Conservation (phyloP, 768 basidiomycete species). For the Cytidiella melzeri region DNA sequence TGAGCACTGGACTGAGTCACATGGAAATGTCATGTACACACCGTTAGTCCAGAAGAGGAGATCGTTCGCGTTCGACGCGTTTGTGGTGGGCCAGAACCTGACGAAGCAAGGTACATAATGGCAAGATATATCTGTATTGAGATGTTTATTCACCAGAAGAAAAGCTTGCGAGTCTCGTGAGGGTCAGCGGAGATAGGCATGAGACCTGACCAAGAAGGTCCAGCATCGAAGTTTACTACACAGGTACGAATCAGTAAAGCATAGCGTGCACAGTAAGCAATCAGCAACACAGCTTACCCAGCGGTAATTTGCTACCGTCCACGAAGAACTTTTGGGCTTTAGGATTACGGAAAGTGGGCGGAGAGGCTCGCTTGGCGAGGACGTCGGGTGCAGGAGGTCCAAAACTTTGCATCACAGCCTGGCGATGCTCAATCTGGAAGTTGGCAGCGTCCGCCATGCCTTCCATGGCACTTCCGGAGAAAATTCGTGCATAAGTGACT, state of each 20-base stretch:
- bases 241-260: neutral
- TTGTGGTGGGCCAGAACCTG: slow-evolving; percentile 31
- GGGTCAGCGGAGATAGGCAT: slow-evolving; percentile 24
- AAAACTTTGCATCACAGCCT: slow-evolving; percentile 19
- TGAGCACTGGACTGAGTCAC: too few species aligned
- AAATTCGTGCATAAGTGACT: slow-evolving; percentile 12
- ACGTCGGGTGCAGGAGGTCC: slow-evolving; percentile 13
- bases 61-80: slow-evolving; percentile 24
- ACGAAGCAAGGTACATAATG: neutral
- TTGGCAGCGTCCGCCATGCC: slow-evolving; percentile 21
- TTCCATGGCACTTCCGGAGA: slow-evolving; percentile 20
- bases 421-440: slow-evolving; percentile 23
- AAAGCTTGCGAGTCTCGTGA: slow-evolving; percentile 43
- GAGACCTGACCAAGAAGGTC: slow-evolving; percentile 27
- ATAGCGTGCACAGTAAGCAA: too few species aligned
- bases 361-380: slow-evolving; percentile 11
- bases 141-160: slow-evolving; percentile 15
- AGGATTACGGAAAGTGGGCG: slow-evolving; percentile 22
- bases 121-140: neutral
- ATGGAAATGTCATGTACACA: slow-evolving; percentile 3
- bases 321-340: slow-evolving; percentile 26
- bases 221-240: slow-evolving; percentile 31
- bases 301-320: slow-evolving; percentile 28
- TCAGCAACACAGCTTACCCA: slow-evolving; percentile 16
- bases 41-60: slow-evolving; percentile 32